phyloP scores from a whole-genome alignment of 352 stramenopile species.

The Globisporangium cystogenes region DNA sequence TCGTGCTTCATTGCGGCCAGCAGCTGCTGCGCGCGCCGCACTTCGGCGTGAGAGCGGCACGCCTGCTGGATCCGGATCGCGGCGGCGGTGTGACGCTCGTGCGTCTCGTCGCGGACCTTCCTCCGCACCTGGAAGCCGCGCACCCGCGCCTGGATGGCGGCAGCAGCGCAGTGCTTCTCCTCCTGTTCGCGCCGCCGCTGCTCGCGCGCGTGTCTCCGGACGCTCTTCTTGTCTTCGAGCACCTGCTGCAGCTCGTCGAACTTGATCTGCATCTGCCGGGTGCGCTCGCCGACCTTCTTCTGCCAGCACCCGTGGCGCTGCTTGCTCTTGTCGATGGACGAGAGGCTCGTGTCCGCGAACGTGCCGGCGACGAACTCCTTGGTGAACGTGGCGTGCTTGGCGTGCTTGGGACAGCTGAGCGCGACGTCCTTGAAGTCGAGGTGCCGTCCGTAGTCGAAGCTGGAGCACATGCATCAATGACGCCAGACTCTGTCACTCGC shows the following conservation, averaged over 20 bases:
- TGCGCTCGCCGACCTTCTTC: conserved; percentile 42
- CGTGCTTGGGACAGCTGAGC: conserved; percentile 49
- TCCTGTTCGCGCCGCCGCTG: conserved; percentile 30
- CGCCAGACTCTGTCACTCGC: neutral
- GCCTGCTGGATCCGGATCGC: conserved; percentile 43
- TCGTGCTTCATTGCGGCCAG: conserved; percentile 25
- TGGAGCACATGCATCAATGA: conserved; percentile 3
- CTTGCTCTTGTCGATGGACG: conserved; percentile 53
- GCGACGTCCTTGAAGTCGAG: conserved; percentile 49
- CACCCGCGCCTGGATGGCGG: conserved; percentile 22
- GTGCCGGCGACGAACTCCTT: conserved; percentile 51
- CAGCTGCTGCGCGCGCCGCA: conserved; percentile 35
- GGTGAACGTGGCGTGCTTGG: conserved; percentile 35
- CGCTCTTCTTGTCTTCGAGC: conserved; percentile 36
- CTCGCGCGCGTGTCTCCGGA: conserved; percentile 27
- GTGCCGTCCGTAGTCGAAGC: conserved; percentile 55
- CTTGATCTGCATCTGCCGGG: conserved; percentile 57
- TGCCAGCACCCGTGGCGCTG: conserved; percentile 43
- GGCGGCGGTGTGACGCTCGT: conserved; percentile 24
- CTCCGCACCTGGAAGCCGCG: conserved; percentile 26
- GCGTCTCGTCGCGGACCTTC: conserved; percentile 13
- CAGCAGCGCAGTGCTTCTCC: conserved; percentile 16
- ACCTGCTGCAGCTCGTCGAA: conserved; percentile 53
- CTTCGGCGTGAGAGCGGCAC: conserved; percentile 27
- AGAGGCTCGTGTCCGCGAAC: conserved; percentile 45